A percentile compares a stretch with the other conserved stretches of the same genome.
These are phyloP conservation scores for Lachancea thermotolerans DNA, from an alignment of 805 yeast species.

Conservation along the genomic window DNA sequence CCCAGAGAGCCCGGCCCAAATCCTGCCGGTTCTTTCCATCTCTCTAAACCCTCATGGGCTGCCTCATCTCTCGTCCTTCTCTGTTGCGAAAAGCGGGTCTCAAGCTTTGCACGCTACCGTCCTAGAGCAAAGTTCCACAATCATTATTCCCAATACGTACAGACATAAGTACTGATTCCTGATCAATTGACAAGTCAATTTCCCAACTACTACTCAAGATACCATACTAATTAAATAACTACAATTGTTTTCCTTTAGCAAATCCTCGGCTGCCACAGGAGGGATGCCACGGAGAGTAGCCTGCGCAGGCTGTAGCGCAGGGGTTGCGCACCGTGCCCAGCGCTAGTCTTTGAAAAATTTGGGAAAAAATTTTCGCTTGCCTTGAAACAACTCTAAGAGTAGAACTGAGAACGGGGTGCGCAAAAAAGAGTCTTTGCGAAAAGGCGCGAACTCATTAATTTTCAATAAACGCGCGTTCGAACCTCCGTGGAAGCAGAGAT, in stretches of 20 bases:
- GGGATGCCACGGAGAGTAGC: too few relatives aligned
- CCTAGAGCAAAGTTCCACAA: background rate
- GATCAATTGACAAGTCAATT: conserved; percentile 1
- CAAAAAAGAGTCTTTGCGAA: background rate
- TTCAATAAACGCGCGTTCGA: background rate
- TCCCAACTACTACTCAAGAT: background rate
- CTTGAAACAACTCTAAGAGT: background rate
- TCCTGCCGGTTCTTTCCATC: background rate
- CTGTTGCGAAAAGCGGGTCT: background rate
- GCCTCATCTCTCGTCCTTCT: background rate
- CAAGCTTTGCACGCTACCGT: too few relatives aligned
- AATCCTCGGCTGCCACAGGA: background rate
- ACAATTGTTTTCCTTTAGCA: background rate
- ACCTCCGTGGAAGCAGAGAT: background rate
- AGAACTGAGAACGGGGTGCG: background rate
- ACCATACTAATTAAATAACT: background rate
- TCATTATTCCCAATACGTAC: conserved; percentile 2
- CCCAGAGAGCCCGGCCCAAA: too few relatives aligned
- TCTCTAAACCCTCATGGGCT: background rate
- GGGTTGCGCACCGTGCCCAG: too few relatives aligned
- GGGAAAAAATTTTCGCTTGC: background rate
- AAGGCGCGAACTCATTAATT: background rate
- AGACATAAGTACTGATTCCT: conserved; percentile 7
- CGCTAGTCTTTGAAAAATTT: background rate
- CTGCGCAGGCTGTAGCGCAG: background rate